Percentiles rank a stretch among this genome's conserved stretches.
Conservation (phyloP, 306 rosid genomes). For the Prunus mume region DNA sequence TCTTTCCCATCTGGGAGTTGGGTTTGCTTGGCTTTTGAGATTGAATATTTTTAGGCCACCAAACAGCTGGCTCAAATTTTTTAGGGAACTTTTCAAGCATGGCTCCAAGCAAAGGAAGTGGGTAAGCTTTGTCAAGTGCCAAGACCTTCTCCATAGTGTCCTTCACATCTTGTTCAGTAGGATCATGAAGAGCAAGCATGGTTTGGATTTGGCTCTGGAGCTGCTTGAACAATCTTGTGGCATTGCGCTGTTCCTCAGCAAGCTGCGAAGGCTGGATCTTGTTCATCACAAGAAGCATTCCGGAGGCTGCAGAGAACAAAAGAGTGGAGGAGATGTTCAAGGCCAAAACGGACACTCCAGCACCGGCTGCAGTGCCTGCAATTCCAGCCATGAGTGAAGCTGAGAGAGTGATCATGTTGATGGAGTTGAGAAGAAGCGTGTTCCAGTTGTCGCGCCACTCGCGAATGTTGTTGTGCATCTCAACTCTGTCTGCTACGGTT, state of each 20-base stretch:
- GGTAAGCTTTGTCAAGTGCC: conserved; percentile 72
- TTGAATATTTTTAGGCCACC: conserved; percentile 62
- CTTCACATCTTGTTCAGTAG: conserved; percentile 44
- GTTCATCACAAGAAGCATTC: conserved; percentile 55
- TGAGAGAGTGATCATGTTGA: conserved; percentile 71
- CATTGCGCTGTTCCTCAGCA: conserved; percentile 78
- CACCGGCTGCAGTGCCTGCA: conserved; percentile 28
- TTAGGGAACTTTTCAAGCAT: conserved; percentile 80
- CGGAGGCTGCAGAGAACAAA: conserved; percentile 61
- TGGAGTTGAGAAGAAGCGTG: conserved; percentile 57
- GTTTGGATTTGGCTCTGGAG: conserved; percentile 43
- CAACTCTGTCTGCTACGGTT: conserved; percentile 54
- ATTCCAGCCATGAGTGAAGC: conserved; percentile 62
- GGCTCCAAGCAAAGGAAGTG: conserved; percentile 69
- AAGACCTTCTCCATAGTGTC: conserved; percentile 47
- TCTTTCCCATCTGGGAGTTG: not conserved
- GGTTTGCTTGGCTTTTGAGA: not conserved
- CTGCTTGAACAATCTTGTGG: conserved; percentile 55
- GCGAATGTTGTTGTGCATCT: conserved; percentile 65
- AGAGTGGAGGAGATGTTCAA: conserved; percentile 55
- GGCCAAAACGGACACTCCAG: conserved; percentile 35
- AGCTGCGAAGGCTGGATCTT: conserved; percentile 86
- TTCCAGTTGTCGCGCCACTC: conserved; percentile 75
- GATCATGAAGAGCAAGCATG: conserved; percentile 23
- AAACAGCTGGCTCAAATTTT: conserved; percentile 54